Evolutionary conservation across 768 basidiomycete species (phyloP).

Genomic region (Mrakia frigida): DNA sequence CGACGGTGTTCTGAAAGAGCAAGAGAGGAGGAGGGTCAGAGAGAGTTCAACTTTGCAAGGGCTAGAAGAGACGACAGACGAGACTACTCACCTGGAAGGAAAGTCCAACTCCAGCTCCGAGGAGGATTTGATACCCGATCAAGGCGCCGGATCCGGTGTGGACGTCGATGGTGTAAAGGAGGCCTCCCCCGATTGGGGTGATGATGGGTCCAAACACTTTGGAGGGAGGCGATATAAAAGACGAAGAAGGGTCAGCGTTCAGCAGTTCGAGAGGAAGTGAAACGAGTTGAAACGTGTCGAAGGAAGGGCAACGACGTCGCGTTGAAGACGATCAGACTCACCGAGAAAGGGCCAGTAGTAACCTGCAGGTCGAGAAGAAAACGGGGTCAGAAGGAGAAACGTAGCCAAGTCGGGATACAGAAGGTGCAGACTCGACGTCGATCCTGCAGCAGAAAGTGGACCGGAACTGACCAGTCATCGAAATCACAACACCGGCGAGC

Average conservation of each 20-base stretch:
- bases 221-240: background rate
- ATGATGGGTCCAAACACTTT: conserved; percentile 38
- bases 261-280: too few relatives aligned
- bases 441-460: too few relatives aligned
- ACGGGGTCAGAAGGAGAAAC: too few relatives aligned
- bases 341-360: conserved; percentile 44
- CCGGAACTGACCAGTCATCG: conserved; percentile 23
- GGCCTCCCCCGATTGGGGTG: conserved; percentile 44
- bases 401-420: too few relatives aligned
- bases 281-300: too few relatives aligned
- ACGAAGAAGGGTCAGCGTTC: background rate
- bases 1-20: conserved; percentile 35
- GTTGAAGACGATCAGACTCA: conserved; percentile 26
- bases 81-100: conserved; percentile 27
- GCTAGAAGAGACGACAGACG: conserved; percentile 39
- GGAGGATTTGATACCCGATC: conserved; percentile 47
- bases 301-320: background rate
- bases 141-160: conserved; percentile 37
- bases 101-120: conserved; percentile 46
- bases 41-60: background rate
- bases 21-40: background rate
- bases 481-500: conserved; percentile 41
- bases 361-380: conserved; percentile 33
- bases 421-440: too few relatives aligned
- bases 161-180: conserved; percentile 44